Evolutionary conservation across 2,329 filamentous ascomycete species (phyloP), one percentile per base, ranked within the genome.

Genomic region (Beauveria scarabaeidicola): DNA sequence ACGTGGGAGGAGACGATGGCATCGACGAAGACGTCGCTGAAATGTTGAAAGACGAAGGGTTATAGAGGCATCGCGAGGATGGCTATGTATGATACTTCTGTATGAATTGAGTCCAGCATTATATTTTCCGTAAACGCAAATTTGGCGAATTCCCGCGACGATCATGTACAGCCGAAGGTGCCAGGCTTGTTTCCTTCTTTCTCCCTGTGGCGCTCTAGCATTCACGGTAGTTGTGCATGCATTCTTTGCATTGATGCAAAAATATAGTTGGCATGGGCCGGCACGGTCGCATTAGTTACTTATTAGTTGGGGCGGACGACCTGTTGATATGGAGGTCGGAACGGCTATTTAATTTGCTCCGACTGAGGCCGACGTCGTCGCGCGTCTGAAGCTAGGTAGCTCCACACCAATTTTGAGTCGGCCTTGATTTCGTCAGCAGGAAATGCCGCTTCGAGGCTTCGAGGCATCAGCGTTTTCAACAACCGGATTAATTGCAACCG

Each of bases 1-100:
- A 83, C 56, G 71, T 84, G n/a, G 79, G 76, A 9, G 76, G 70
- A 21, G 79, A 82, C 60, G 79, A 82, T 63, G 81, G 75, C 1
- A 81, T 84, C 53, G 81, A 84, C 63, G 75, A 78, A 0, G 81
- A 84, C 51, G 81, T 84, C 38, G 77, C 77, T 27, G 80, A 81
- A 64, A 81, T 83, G 73, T 72, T 85, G 46, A 75, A 76, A 62
- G 77, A 79, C 15, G 36, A 46, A 43, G 56, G 8, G 8, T 17
- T 11, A 46, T 44, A 52, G 47, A 13, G 11, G n/a, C 15, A 15
- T 21, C 21, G 25, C 38, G 11, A 23, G n/a, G 32, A 11, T 43
- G n/a, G n/a, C 38, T 21, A 7, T 58, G 48, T 44, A 58, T 52
- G 11, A 44, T 52, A 58, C 13, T 40, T 50, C 6, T 56, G 43